Evolutionary conservation across 768 basidiomycete species (phyloP), one percentile per base, ranked within the genome.

Genomic region (Galerina sulciceps): DNA sequence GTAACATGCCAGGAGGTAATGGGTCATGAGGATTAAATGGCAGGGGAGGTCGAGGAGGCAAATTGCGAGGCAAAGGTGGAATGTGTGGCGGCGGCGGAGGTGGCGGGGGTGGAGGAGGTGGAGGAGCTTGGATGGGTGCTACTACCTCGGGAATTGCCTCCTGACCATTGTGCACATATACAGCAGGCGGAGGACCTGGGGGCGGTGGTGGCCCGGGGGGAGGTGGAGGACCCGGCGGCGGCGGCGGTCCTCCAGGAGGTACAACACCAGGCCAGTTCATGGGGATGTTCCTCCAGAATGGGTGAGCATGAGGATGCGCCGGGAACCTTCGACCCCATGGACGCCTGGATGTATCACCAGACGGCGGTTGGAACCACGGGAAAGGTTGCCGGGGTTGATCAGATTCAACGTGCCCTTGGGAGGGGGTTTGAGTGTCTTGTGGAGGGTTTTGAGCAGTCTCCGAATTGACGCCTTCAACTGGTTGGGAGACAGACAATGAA

Each of bases 401-500:
- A 31, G 41, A 56, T 20, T 23, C 55, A 14, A 11, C 43, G 37
- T 22, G 49, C 22, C 51, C 43, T 23, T 42, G 40, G n/a, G 36
- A n/a, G 10, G 35, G 26, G 6, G 20, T 18, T 6, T 53, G 35
- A 8, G 54, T 15, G 3, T 49, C 46, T 23, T 49, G 31, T 13
- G 49, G 18, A n/a, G 17, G 38, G 15, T 44, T 57, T n/a, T 55
- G 50, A 22, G 26, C 31, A 11, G 50, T 37, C 46, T 59, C 44
- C 14, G 50, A 6, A 26, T 36, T 36, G 1, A 34, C 42, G 6
- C 35, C 53, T 43, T 40, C 44, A 31, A 8, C 43, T 38, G 37
- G 18, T 23, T 37, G 43, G 15, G 53, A 63, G 47, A 76, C 65
- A 15, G 79, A 81, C n/a, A 91, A 74, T 20, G 82, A 71, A 41